Evolutionary conservation across 2,329 filamentous ascomycete species (phyloP).

Genomic region (Aspergillus hiratsukae): DNA sequence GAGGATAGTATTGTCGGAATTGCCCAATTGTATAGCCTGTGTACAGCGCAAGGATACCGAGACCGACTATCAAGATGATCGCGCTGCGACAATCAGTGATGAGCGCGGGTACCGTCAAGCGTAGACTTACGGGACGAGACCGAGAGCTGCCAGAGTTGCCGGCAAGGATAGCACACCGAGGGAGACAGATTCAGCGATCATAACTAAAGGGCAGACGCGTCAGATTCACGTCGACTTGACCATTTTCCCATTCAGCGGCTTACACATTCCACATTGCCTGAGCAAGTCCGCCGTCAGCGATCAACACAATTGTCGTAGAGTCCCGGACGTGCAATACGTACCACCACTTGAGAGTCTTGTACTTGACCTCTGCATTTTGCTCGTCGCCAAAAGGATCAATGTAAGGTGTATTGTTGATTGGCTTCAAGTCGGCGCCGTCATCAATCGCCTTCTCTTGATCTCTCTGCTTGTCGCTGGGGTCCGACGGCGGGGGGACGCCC

Average conservation of each 20-base stretch:
- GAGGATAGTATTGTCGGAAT: constrained; percentile 53
- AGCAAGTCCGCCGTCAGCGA: constrained; percentile 20
- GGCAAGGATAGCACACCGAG: constrained; percentile 55
- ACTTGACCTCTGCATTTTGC: constrained; percentile 39
- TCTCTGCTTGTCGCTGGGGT: constrained; percentile 13
- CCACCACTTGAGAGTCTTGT: constrained; percentile 45
- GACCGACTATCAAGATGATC: constrained; percentile 49
- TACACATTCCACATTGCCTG: constrained; percentile 37
- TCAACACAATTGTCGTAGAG: constrained; percentile 23
- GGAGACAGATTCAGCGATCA: constrained; percentile 55
- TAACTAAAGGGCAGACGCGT: constrained; percentile 29
- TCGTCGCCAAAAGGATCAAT: constrained; percentile 32
- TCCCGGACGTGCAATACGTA: constrained; percentile 3
- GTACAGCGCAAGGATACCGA: constrained; percentile 56
- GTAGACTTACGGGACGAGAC: constrained; percentile 44
- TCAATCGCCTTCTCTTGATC: constrained; percentile 3
- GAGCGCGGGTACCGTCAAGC: background rate
- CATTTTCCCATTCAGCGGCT: background rate
- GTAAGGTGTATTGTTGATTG: constrained; percentile 4
- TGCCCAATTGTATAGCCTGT: constrained; percentile 57
- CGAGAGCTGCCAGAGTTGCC: constrained; percentile 46
- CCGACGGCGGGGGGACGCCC: constrained; percentile 5
- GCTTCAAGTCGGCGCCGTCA: constrained; percentile 11
- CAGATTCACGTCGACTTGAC: background rate
- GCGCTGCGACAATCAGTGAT: constrained; percentile 31